phyloP scores from a whole-genome alignment of 2,329 filamentous ascomycete species.

The Sclerotinia trifoliorum region DNA sequence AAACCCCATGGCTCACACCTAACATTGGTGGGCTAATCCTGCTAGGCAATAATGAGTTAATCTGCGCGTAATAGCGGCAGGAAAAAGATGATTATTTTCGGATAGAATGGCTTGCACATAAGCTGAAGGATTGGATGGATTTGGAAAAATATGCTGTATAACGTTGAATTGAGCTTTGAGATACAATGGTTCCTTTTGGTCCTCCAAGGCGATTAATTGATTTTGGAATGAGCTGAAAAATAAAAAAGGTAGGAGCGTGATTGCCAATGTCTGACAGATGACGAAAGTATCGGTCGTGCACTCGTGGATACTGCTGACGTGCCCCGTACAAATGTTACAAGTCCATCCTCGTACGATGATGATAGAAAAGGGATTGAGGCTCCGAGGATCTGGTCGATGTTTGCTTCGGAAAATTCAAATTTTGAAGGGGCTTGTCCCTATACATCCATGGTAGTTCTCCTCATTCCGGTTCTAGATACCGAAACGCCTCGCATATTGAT shows the following conservation, averaged over 20 bases:
- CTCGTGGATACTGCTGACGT: constrained; percentile 7
- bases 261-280: neutral
- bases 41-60: neutral
- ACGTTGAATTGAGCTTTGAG: constrained; percentile 2
- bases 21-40: neutral
- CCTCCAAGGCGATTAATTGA: neutral
- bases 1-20: neutral
- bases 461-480: constrained; percentile 9
- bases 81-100: neutral
- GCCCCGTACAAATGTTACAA: neutral
- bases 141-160: neutral
- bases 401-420: neutral
- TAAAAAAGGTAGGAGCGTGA: neutral
- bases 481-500: neutral
- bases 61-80: neutral
- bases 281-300: neutral
- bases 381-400: neutral
- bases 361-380: constrained; percentile 3
- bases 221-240: constrained; percentile 18
- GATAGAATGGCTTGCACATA: neutral
- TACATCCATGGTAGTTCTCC: neutral
- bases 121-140: constrained; percentile 7
- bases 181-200: neutral
- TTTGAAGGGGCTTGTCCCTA: neutral
- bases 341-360: neutral